Evolutionary conservation across 1,139 yeast species (phyloP).

Genomic region (Yamadazyma atlantica): DNA sequence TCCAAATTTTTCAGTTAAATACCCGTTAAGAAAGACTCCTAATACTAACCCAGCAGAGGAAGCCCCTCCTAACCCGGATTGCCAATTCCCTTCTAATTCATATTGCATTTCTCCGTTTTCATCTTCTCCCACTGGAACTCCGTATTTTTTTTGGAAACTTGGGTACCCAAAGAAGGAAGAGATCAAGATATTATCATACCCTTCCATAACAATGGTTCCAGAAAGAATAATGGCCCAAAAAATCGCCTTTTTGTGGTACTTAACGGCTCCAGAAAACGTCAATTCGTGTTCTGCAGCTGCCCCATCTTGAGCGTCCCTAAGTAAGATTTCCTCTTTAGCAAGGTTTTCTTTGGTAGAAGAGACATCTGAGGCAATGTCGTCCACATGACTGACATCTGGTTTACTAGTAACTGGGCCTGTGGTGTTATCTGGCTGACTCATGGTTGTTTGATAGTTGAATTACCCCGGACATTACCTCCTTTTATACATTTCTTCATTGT

Average conservation of each 20-base stretch:
- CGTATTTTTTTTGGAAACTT: slow-evolving; percentile 33
- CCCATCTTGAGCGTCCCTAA: slow-evolving; percentile 3
- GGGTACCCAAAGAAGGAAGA: slow-evolving; percentile 41
- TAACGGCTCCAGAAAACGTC: slow-evolving; percentile 16
- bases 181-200: slow-evolving; percentile 42
- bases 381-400: slow-evolving; percentile 3
- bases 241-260: slow-evolving; percentile 29
- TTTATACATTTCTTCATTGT: no score
- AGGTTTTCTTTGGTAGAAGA: slow-evolving; percentile 2
- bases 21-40: slow-evolving; percentile 37
- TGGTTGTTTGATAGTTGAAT: no score
- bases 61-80: slow-evolving; percentile 36
- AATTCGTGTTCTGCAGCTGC: slow-evolving; percentile 5
- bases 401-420: slow-evolving; percentile 1
- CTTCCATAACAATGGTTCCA: slow-evolving; percentile 44
- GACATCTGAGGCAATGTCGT: slow-evolving; percentile 4
- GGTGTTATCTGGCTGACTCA: background rate
- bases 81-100: slow-evolving; percentile 43
- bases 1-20: slow-evolving; percentile 36
- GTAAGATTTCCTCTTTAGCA: background rate
- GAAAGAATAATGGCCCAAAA: slow-evolving; percentile 45
- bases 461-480: background rate
- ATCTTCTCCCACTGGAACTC: slow-evolving; percentile 21
- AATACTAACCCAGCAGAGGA: slow-evolving; percentile 33
- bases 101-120: slow-evolving; percentile 20